A percentile compares a stretch with the other conserved stretches of the same genome.
These are phyloP conservation scores for Cyclaneusma minus DNA, from an alignment of 2,329 filamentous ascomycete species.

Conservation along the genomic window DNA sequence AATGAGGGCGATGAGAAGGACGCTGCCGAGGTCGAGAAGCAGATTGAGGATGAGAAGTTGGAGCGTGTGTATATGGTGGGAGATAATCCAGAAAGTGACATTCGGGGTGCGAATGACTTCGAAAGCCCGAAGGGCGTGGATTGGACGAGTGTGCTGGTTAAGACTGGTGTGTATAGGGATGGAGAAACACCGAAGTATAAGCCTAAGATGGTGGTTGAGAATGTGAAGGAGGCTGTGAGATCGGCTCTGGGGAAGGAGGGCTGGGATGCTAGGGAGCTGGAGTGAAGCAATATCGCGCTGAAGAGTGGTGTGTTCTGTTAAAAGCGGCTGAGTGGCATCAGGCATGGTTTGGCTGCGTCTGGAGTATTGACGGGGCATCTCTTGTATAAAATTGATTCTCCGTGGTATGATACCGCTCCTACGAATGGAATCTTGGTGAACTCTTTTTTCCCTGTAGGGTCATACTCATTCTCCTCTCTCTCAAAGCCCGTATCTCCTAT, in stretches of 20 bases:
- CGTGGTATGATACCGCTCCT: no score
- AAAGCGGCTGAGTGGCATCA: no score
- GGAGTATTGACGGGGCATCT: no score
- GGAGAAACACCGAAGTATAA: constrained; percentile 37
- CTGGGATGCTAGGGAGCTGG: no score
- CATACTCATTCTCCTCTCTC: no score
- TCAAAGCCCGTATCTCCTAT: no score
- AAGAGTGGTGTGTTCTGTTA: no score
- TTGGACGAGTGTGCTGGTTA: constrained; percentile 65
- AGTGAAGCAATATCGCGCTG: no score
- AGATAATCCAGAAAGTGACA: constrained; percentile 80
- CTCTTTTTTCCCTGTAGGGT: no score
- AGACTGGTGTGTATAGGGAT: constrained; percentile 61
- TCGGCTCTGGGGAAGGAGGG: constrained; percentile 54
- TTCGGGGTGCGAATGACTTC: constrained; percentile 71
- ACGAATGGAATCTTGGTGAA: no score
- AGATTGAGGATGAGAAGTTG: constrained; percentile 5
- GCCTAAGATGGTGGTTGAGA: constrained; percentile 52
- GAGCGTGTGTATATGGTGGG: constrained; percentile 78
- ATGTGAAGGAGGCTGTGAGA: constrained; percentile 62
- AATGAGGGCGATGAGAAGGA: constrained; percentile 1
- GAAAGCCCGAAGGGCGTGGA: constrained; percentile 47
- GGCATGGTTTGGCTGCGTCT: no score
- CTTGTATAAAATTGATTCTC: no score
- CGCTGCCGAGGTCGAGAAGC: constrained; percentile 7